These are phyloP conservation scores for Penicillium nordicum DNA, from an alignment of 2,329 filamentous ascomycete genomes.

Conservation along the genomic window DNA sequence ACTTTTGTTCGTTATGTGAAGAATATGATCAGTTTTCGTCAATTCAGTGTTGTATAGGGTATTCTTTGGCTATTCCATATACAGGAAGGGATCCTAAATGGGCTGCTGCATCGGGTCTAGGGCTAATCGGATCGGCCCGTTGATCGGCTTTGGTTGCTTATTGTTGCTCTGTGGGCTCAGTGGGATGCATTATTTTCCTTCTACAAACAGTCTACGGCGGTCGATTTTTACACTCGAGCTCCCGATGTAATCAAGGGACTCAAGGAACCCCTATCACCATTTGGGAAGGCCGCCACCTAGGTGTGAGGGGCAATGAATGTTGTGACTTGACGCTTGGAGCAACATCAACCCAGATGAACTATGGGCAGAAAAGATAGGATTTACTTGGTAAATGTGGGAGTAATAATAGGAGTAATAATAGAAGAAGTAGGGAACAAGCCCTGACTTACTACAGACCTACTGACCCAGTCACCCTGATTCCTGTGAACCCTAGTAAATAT, in stretches of 20 bases:
- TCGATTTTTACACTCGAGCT: not conserved
- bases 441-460: not conserved
- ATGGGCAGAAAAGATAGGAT: not conserved
- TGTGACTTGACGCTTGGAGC: not conserved
- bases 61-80: not conserved
- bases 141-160: slow-evolving; percentile 4
- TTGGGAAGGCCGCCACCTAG: not conserved
- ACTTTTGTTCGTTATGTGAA: slow-evolving; percentile 32
- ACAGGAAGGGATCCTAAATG: not conserved
- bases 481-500: not conserved
- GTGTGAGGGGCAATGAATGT: not conserved
- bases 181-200: not conserved
- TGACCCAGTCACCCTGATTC: not conserved
- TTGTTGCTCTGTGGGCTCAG: not conserved
- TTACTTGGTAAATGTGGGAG: not conserved
- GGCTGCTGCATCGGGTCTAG: slow-evolving; percentile 10
- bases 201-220: not conserved
- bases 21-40: slow-evolving; percentile 32
- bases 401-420: not conserved
- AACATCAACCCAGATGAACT: not conserved
- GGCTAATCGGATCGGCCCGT: slow-evolving; percentile 6
- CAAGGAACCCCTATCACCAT: not conserved
- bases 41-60: not conserved
- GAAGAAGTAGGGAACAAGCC: not conserved
- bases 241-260: not conserved